Evolutionary conservation across 2,329 filamentous ascomycete genomes (phyloP), one percentile per base, ranked within the genome.

Genomic region (Aphanocladium album): DNA sequence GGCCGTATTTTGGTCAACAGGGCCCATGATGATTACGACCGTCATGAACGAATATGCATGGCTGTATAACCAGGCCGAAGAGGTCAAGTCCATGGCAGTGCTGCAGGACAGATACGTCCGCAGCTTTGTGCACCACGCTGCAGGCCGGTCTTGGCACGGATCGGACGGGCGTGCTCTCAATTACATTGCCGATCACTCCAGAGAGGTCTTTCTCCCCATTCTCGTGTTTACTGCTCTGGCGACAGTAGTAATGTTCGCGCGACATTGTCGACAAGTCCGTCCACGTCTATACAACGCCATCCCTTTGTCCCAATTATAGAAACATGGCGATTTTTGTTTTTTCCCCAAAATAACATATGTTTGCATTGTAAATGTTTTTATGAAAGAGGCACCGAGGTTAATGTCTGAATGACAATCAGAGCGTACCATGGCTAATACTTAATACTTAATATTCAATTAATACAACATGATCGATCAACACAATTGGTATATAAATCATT

Each of bases 1-100:
- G 6, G 61, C 57, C 16, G 66, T 69, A 0, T 67, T 69, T 45
- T 69, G 67, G 67, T 67, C 66, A 4, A 69, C 67, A 5, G 67
- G 66, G 6, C 67, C 67, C 8, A 27, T 67, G 23, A 69, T 69
- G 67, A 50, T 69, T 2, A 69, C 65, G 1, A 49, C 64, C 14
- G 66, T 63, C 1, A 60, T 62, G n/a, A 62, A 59, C 5, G 54
- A 64, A 6, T 68, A 67, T 37, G 57, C 55, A 2, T 66, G 62
- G 62, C 41, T 62, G 46, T 63, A 62, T 16, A 56, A 49, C 45
- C 35, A 33, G 17, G n/a, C 59, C 3, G 41, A 52, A 6, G 49
- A 45, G 23, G 23, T 21, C 52, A 62, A 57, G 33, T 37, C 53
- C 19, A 19, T 66, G 41, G 63, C 52, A 8, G 23, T 67, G 30